Evolutionary conservation across 2,329 filamentous ascomycete species (phyloP), one percentile per base, ranked within the genome.

Genomic region (Zymoseptoria crescenta): DNA sequence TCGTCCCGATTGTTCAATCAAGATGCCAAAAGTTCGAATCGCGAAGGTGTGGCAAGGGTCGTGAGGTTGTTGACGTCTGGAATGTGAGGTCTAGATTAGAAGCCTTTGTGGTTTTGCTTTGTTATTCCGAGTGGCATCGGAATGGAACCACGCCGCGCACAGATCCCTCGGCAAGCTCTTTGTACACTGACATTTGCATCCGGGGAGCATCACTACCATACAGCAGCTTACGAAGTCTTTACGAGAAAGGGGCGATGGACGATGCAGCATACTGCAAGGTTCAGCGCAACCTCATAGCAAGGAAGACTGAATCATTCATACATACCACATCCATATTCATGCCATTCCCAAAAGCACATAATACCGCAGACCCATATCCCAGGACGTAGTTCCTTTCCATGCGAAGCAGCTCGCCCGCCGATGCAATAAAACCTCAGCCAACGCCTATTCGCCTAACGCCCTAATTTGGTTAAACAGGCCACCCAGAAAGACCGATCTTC

Each of bases 401-500:
- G 49, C 56, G 53, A 48, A 27, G 35, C 35, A 45, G 35, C 35
- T 45, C 35, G 35, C 35, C 35, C 13, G 35, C 35, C 35, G 35
- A 45, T 45, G 35, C 35, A 45, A 45, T 45, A 45, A 45, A 45
- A 45, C 13, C 13, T 45, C 50, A n/a, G n/a, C 20, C 57, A 58
- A 68, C 65, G 62, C 65, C 66, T 67, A 71, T 69, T 71, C 70
- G 67, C 70, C 70, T 54, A 70, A 72, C 68, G 69, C 69, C 69
- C 68, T 59, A 61, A 70, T 65, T 55, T 70, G 67, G 63, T 70
- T 66, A 80, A 66, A 80, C 77, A 51, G 78, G 78, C 70, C 79
- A 78, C 61, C 78, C 78, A 55, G 73, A 73, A 64, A 78, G 77
- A 30, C 77, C 77, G 58, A 81, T 78, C 68, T 74, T 76, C 58